A percentile compares a stretch with the other conserved stretches of the same genome.
Conservation (phyloP, 2,329 filamentous ascomycete species). For the Ceratocystis huliohia region DNA sequence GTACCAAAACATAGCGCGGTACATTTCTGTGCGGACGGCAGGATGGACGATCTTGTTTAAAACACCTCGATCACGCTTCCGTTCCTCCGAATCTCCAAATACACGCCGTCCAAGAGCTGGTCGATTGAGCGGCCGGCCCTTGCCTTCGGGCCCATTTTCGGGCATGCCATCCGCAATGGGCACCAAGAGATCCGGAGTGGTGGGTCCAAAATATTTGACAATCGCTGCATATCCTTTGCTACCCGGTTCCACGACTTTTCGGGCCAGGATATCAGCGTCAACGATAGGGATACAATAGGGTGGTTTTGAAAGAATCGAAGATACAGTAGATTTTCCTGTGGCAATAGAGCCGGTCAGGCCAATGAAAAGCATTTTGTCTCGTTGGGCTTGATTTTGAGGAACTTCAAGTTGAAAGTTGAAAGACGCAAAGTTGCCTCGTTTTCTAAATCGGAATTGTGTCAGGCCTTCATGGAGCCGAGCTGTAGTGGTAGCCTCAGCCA, state of each 20-base stretch:
- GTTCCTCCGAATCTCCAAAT: conserved; percentile 66
- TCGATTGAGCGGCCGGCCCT: conserved; percentile 67
- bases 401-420: background rate
- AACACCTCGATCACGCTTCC: conserved; percentile 56
- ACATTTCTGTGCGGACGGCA: conserved; percentile 73
- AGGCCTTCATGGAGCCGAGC: too few species aligned
- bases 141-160: conserved; percentile 42
- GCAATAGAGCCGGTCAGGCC: conserved; percentile 95
- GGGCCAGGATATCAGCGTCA: conserved; percentile 85
- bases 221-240: conserved; percentile 74
- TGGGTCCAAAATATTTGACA: conserved; percentile 64
- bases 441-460: too few species aligned
- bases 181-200: conserved; percentile 74
- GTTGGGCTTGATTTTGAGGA: background rate
- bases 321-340: conserved; percentile 95
- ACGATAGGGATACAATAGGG: conserved; percentile 83
- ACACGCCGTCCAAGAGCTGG: conserved; percentile 73
- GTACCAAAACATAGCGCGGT: conserved; percentile 54
- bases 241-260: conserved; percentile 87
- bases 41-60: conserved; percentile 90
- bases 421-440: too few species aligned
- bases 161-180: conserved; percentile 41
- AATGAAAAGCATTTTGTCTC: conserved; percentile 68
- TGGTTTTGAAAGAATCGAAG: conserved; percentile 60
- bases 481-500: too few species aligned